These are phyloP conservation scores for Aphanoascus verrucosus DNA, from an alignment of 2,329 filamentous ascomycete genomes.

Conservation along the genomic window DNA sequence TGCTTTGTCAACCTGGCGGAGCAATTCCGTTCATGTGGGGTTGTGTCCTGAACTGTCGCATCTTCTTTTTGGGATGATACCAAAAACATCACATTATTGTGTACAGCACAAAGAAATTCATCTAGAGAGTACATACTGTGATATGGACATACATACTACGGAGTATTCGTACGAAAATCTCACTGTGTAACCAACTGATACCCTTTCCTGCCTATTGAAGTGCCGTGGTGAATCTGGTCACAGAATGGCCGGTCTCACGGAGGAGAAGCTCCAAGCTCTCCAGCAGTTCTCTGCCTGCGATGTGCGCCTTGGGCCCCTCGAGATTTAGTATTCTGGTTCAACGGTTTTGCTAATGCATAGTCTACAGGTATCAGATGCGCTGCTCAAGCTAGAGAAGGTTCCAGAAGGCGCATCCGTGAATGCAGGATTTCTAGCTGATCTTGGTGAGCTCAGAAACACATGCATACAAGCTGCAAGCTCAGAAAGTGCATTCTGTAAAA, in stretches of 20 bases:
- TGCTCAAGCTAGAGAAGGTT: conserved; percentile 52
- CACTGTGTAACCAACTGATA: no score
- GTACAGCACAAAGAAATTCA: no score
- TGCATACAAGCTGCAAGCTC: not conserved
- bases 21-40: no score
- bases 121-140: no score
- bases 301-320: conserved; percentile 21
- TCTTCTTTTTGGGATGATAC: no score
- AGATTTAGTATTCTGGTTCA: not conserved
- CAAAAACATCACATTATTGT: no score
- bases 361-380: conserved; percentile 55
- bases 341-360: not conserved
- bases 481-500: not conserved
- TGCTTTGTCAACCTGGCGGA: no score
- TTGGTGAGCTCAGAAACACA: conserved; percentile 35
- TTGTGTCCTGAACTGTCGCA: no score
- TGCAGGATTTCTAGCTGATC: conserved; percentile 57
- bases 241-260: conserved; percentile 11
- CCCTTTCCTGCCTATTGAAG: not conserved
- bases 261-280: conserved; percentile 28
- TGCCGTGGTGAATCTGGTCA: not conserved
- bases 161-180: no score
- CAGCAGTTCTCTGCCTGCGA: conserved; percentile 36
- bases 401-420: conserved; percentile 40
- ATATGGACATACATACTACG: no score